A percentile compares a stretch with the other conserved stretches of the same genome.
Conservation (phyloP, 1,284 basidiomycete species). For the Cryptococcus sp. region DNA sequence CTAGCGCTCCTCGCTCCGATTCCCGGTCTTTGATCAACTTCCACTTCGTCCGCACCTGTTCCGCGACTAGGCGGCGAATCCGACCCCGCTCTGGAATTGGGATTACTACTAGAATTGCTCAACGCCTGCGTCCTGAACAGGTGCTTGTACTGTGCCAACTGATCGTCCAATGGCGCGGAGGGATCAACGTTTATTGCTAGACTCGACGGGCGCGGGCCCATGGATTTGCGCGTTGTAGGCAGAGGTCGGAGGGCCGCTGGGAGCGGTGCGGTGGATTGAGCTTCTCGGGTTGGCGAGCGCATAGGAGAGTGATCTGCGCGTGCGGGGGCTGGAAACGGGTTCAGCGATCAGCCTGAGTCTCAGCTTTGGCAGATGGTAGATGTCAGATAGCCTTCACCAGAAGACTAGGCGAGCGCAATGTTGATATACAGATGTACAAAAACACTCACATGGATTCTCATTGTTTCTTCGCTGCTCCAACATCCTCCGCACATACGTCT, state of each 20-base stretch:
- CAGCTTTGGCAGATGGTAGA: no score
- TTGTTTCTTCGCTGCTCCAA: conserved; percentile 37
- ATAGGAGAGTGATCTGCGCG: conserved; percentile 21
- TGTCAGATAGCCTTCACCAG: not conserved
- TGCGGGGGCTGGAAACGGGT: conserved; percentile 14
- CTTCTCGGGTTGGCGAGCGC: conserved; percentile 22
- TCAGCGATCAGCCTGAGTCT: no score
- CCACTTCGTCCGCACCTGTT: not conserved
- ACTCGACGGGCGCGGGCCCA: conserved; percentile 32
- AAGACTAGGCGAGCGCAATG: no score
- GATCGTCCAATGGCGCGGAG: conserved; percentile 40
- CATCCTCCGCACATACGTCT: conserved; percentile 43
- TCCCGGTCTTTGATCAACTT: no score
- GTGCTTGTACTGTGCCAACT: conserved; percentile 46
- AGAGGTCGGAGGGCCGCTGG: conserved; percentile 14
- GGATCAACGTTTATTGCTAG: conserved; percentile 31
- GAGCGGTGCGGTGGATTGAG: not conserved
- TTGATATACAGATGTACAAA: not conserved
- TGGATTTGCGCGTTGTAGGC: conserved; percentile 19
- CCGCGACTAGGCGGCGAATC: conserved; percentile 2
- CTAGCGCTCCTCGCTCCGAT: conserved; percentile 9
- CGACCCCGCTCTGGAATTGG: conserved; percentile 14
- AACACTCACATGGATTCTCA: conserved; percentile 36
- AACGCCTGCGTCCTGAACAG: conserved; percentile 31
- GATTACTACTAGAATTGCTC: not conserved